Conservation (phyloP, 306 rosid species). For the Quercus ilex region DNA sequence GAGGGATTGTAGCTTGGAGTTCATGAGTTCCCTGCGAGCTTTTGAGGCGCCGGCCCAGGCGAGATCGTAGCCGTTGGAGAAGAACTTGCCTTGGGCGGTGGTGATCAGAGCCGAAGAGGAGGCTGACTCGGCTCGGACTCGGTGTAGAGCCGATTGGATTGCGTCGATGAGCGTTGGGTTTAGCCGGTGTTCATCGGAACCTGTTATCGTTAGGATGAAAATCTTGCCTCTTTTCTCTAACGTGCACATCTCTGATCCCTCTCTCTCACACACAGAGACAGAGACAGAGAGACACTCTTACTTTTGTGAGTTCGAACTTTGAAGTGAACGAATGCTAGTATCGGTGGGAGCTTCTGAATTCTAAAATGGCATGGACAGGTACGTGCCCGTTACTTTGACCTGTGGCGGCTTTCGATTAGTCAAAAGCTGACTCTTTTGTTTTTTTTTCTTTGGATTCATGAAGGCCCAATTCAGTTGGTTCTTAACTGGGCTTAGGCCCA, state of each 20-base stretch:
- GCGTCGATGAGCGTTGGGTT: conserved; percentile 59
- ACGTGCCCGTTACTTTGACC: neutral
- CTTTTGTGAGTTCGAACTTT: neutral
- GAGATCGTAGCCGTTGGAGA: conserved; percentile 83
- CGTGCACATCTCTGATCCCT: conserved; percentile 43
- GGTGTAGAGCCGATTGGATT: conserved; percentile 50
- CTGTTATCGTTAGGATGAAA: conserved; percentile 69
- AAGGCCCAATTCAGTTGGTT: too few relatives aligned
- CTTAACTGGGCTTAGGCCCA: too few relatives aligned
- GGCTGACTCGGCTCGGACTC: conserved; percentile 45
- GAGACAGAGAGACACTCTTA: too few relatives aligned
- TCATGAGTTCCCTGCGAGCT: conserved; percentile 24
- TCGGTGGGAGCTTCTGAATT: neutral
- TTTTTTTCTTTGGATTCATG: too few relatives aligned
- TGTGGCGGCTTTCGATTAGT: neutral
- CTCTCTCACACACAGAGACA: neutral
- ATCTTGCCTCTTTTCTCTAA: conserved; percentile 60
- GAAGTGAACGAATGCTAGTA: neutral
- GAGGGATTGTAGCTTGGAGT: conserved; percentile 39
- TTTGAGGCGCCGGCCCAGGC: conserved; percentile 37
- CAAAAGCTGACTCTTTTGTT: too few relatives aligned
- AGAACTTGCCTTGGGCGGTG: conserved; percentile 82
- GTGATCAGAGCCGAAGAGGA: conserved; percentile 63
- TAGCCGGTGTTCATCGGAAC: conserved; percentile 65
- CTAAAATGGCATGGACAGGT: neutral